Conservation (phyloP, 805 yeast genomes). For the Lachancea sp. region DNA sequence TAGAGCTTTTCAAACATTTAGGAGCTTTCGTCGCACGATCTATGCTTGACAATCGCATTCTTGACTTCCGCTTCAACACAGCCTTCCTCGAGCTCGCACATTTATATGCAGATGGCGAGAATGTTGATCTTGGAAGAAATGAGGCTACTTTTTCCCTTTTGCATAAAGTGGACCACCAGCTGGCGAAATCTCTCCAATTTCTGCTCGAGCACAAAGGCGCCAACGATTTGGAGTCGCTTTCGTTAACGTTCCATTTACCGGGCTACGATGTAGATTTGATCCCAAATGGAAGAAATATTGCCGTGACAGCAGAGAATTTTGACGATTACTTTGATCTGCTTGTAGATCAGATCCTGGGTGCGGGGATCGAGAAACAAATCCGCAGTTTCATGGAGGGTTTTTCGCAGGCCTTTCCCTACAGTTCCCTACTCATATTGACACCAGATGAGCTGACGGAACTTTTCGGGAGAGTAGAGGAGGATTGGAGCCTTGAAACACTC, state of each 20-base stretch:
- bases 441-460: constrained; percentile 66
- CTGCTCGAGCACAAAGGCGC: constrained; percentile 39
- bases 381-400: constrained; percentile 73
- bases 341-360: constrained; percentile 50
- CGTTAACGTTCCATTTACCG: constrained; percentile 66
- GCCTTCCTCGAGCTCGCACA: constrained; percentile 60
- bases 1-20: constrained; percentile 53
- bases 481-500: constrained; percentile 70
- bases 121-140: constrained; percentile 6
- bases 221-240: constrained; percentile 38
- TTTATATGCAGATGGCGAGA: constrained; percentile 10
- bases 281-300: constrained; percentile 46
- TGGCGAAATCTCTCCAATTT: constrained; percentile 52
- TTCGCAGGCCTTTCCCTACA: constrained; percentile 72
- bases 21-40: constrained; percentile 88
- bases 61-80: constrained; percentile 74
- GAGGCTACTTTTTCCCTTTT: constrained; percentile 34
- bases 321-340: constrained; percentile 51
- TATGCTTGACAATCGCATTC: constrained; percentile 75
- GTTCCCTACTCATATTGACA: constrained; percentile 62
- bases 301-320: constrained; percentile 48
- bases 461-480: constrained; percentile 77
- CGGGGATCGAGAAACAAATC: constrained; percentile 62
- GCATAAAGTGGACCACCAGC: constrained; percentile 46
- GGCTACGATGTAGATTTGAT: constrained; percentile 60